These are phyloP conservation scores for Proliferodiscus dingleyae DNA, from an alignment of 2,329 filamentous ascomycete species.

Conservation along the genomic window DNA sequence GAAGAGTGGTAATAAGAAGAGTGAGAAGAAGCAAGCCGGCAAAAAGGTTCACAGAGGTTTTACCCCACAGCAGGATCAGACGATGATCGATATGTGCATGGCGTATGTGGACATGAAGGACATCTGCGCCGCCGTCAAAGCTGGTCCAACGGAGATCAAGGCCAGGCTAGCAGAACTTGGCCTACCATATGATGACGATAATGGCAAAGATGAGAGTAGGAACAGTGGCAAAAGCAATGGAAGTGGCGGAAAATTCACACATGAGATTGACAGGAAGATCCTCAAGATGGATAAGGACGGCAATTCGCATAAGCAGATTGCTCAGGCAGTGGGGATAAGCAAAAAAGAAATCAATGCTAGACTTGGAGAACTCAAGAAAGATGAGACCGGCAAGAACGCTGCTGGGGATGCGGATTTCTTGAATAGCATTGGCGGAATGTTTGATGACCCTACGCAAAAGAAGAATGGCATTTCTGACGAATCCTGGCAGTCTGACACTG, in stretches of 20 bases:
- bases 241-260: not conserved
- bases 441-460: not conserved
- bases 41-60: not conserved
- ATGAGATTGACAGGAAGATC: not conserved
- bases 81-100: not conserved
- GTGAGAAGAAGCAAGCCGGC: not conserved
- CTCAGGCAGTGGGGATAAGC: constrained; percentile 1
- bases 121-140: not conserved
- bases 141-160: not conserved
- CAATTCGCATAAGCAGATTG: constrained; percentile 9
- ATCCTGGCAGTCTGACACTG: too few species aligned
- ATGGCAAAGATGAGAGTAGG: not conserved
- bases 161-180: not conserved
- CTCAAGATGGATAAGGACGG: not conserved
- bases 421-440: not conserved
- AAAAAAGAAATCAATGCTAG: constrained; percentile 16
- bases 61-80: not conserved
- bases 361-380: constrained; percentile 13
- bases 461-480: not conserved
- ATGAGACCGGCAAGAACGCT: not conserved
- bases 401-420: not conserved
- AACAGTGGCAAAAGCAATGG: not conserved
- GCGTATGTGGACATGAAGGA: not conserved
- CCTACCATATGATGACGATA: not conserved
- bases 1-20: not conserved